Conservation (phyloP, 495 filamentous ascomycete genomes). For the Cercophora samala region DNA sequence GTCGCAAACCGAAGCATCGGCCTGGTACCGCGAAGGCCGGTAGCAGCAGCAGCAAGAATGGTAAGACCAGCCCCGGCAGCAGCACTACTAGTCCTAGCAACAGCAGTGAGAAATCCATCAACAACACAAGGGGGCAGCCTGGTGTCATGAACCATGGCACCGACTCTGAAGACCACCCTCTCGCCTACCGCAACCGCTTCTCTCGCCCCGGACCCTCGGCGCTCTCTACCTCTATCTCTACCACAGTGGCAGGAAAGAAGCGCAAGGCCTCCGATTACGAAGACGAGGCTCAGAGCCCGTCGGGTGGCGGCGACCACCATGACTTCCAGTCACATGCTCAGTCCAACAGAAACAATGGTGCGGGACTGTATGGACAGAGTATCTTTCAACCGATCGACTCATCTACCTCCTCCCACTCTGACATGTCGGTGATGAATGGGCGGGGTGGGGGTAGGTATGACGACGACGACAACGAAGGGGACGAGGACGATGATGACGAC, state of each 20-base stretch:
- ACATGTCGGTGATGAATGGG: not conserved
- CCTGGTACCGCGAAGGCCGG: slow-evolving; percentile 1
- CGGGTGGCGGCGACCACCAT: not conserved
- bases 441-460: not conserved
- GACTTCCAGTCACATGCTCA: not conserved
- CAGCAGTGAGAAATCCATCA: slow-evolving; percentile 11
- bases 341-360: not conserved
- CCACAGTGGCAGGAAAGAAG: slow-evolving; percentile 13
- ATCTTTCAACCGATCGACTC: slow-evolving; percentile 23
- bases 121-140: not conserved
- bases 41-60: slow-evolving; percentile 6
- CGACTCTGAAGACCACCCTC: slow-evolving; percentile 8
- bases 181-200: not conserved
- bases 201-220: not conserved
- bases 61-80: slow-evolving; percentile 7
- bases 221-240: not conserved
- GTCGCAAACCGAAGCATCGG: slow-evolving; percentile 31
- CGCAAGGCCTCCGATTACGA: slow-evolving; percentile 22
- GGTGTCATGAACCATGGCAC: not conserved
- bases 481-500: slow-evolving; percentile 22
- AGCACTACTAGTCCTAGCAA: slow-evolving; percentile 12
- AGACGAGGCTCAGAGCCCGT: slow-evolving; percentile 1
- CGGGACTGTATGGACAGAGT: slow-evolving; percentile 13
- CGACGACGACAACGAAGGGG: slow-evolving; percentile 6
- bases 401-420: not conserved